A percentile compares a stretch with the other conserved stretches of the same genome.
Conservation (phyloP, 164 flowering plant species). For the Annona squamosa region DNA sequence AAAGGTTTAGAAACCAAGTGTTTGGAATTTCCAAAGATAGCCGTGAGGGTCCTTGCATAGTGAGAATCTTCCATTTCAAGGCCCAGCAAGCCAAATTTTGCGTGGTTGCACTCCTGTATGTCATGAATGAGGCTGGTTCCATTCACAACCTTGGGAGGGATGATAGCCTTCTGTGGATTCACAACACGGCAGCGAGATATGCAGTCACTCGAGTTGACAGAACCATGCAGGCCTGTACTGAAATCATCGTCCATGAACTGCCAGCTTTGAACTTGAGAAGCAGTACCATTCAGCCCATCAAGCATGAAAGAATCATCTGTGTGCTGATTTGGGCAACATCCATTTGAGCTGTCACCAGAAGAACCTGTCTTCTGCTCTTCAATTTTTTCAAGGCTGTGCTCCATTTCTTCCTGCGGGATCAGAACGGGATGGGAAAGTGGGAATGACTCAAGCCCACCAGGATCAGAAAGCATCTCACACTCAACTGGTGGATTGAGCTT, state of each 20-base stretch:
- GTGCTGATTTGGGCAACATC: slow-evolving; percentile 36
- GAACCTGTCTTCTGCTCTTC: slow-evolving; percentile 26
- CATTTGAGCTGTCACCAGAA: slow-evolving; percentile 45
- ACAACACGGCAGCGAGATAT: slow-evolving; percentile 45
- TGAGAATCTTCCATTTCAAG: slow-evolving; percentile 40
- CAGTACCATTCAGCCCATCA: slow-evolving; percentile 39
- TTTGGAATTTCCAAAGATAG: slow-evolving; percentile 39
- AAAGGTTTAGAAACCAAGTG: slow-evolving; percentile 23
- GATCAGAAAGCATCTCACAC: slow-evolving; percentile 12
- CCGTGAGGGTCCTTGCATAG: slow-evolving; percentile 50
- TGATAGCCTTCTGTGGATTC: slow-evolving; percentile 25
- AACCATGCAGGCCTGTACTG: slow-evolving; percentile 41
- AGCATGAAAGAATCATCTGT: slow-evolving; percentile 53
- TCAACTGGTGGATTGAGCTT: slow-evolving; percentile 17
- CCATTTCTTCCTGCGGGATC: slow-evolving; percentile 18
- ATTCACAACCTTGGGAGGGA: slow-evolving; percentile 24
- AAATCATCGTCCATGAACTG: slow-evolving; percentile 61
- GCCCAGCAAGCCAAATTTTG: slow-evolving; percentile 36
- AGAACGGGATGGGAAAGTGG: not conserved
- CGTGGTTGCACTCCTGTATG: slow-evolving; percentile 34
- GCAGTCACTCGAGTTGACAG: slow-evolving; percentile 57
- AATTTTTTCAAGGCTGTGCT: slow-evolving; percentile 19
- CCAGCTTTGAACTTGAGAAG: slow-evolving; percentile 62
- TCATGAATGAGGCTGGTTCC: slow-evolving; percentile 19
- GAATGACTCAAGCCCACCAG: not conserved